These are phyloP conservation scores for Candida schatavii DNA, from an alignment of 805 yeast genomes.

Conservation along the genomic window DNA sequence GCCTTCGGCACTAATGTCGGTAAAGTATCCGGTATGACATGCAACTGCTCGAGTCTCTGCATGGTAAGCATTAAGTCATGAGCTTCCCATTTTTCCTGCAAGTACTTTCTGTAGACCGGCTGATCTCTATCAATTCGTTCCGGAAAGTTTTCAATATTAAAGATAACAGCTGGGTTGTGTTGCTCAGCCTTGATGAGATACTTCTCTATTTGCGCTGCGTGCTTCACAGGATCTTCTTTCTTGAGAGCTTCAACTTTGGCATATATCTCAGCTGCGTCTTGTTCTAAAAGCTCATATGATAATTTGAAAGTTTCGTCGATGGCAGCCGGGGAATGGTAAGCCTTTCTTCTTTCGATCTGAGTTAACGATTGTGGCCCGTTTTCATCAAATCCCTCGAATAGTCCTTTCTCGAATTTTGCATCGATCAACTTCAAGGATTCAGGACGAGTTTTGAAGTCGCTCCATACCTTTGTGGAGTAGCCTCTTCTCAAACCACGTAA, in stretches of 20 bases:
- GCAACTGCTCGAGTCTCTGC: conserved; percentile 87
- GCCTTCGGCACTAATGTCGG: conserved; percentile 83
- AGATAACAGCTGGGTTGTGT: conserved; percentile 81
- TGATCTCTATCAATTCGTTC: conserved; percentile 59
- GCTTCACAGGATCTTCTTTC: conserved; percentile 14
- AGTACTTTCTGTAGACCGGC: conserved; percentile 76
- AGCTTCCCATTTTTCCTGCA: conserved; percentile 68
- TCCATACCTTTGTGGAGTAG: conserved; percentile 27
- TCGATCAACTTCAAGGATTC: conserved; percentile 23
- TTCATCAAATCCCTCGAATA: conserved; percentile 23
- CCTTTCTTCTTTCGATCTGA: conserved; percentile 38
- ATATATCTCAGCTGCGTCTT: conserved; percentile 44
- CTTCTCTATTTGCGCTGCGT: conserved; percentile 17
- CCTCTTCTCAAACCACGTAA: conserved; percentile 6
- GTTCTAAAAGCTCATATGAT: conserved; percentile 59
- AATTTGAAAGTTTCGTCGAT: conserved; percentile 69
- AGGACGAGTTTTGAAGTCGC: conserved; percentile 29
- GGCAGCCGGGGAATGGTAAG: conserved; percentile 67
- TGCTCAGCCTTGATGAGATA: conserved; percentile 62
- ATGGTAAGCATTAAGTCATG: conserved; percentile 73
- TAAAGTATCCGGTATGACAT: conserved; percentile 89
- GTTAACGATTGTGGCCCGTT: conserved; percentile 55
- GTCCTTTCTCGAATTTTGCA: conserved; percentile 16
- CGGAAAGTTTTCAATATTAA: conserved; percentile 49
- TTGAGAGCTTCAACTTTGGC: conserved; percentile 35